phyloP scores from a whole-genome alignment of 805 yeast genomes.

The Wickerhamiella qilinensis region DNA sequence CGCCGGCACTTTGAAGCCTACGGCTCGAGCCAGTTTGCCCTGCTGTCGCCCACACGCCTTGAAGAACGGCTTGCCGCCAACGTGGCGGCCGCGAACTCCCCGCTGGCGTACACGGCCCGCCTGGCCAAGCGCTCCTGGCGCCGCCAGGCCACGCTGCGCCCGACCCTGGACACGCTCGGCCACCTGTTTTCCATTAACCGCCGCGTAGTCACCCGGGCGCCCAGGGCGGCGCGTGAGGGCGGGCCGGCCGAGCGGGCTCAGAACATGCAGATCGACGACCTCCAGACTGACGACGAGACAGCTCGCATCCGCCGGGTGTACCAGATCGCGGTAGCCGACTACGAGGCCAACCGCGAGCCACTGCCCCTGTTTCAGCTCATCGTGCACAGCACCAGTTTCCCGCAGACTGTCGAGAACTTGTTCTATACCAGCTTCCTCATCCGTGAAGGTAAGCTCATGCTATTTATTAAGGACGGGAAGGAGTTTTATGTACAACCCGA shows the following conservation, averaged over 20 bases:
- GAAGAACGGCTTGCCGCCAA: too few species aligned
- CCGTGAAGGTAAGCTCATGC: slow-evolving; percentile 46
- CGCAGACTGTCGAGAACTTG: slow-evolving; percentile 69
- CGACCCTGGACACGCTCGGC: background rate
- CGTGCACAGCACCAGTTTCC: slow-evolving; percentile 55
- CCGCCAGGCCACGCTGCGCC: too few species aligned
- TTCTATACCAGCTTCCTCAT: slow-evolving; percentile 71
- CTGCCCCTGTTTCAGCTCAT: slow-evolving; percentile 50
- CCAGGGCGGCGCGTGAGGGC: background rate
- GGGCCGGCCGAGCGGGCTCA: slow-evolving; percentile 21
- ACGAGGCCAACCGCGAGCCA: slow-evolving; percentile 19
- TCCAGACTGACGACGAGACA: slow-evolving; percentile 13
- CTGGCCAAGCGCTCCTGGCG: too few species aligned
- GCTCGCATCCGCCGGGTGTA: background rate
- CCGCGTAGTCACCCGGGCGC: background rate
- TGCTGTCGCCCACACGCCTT: too few species aligned
- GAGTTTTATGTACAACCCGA: slow-evolving; percentile 11
- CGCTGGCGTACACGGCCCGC: too few species aligned
- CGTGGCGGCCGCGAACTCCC: too few species aligned
- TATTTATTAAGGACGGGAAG: slow-evolving; percentile 30
- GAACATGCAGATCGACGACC: slow-evolving; percentile 34
- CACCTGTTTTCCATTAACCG: background rate
- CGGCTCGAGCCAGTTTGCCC: too few species aligned
- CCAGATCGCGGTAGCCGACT: background rate
- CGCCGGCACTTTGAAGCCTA: too few species aligned